Evolutionary conservation across 2,329 filamentous ascomycete species (phyloP).

Genomic region (Aspergillus sp.): DNA sequence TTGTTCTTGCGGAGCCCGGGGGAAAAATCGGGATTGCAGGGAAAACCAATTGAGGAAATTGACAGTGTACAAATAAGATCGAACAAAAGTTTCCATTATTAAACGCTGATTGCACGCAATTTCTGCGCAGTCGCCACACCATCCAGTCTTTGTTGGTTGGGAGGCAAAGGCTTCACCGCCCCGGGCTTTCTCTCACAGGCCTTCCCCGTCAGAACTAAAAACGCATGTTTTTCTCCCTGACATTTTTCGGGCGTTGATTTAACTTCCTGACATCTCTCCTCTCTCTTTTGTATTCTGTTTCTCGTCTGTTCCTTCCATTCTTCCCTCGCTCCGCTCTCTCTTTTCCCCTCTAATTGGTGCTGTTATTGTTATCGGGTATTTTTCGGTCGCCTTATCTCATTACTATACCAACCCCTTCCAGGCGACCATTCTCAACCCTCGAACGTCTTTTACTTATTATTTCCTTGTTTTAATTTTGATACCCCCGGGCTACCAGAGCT

Average conservation of each 20-base stretch:
- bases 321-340: not conserved
- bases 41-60: no score
- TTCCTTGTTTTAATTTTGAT: constrained; percentile 11
- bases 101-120: not conserved
- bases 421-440: not conserved
- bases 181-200: not conserved
- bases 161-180: constrained; percentile 5
- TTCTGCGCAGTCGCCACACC: not conserved
- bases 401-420: not conserved
- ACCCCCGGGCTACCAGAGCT: constrained; percentile 4
- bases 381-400: not conserved
- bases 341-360: not conserved
- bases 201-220: not conserved
- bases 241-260: no score
- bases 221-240: not conserved
- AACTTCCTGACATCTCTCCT: not conserved
- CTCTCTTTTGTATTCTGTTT: not conserved
- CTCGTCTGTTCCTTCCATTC: not conserved
- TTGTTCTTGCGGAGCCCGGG: no score
- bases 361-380: not conserved
- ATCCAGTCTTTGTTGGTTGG: not conserved
- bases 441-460: not conserved
- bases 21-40: not conserved
- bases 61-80: no score
- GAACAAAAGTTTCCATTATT: not conserved